Evolutionary conservation across 352 stramenopile species (phyloP), one percentile per base, ranked within the genome.

Genomic region (Pythium rhizo-oryzae): DNA sequence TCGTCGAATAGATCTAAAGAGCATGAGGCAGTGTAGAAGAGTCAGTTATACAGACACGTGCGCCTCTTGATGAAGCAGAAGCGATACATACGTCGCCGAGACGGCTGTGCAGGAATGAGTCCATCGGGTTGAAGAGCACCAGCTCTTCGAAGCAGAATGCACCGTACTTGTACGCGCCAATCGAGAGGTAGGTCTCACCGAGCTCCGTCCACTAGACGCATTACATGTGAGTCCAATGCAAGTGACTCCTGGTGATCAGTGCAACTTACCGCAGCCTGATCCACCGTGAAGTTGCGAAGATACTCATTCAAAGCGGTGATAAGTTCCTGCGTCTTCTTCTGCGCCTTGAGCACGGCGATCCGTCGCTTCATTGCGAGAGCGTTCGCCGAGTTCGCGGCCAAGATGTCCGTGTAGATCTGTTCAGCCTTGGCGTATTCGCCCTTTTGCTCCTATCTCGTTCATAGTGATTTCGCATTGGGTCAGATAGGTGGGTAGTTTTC

Each of bases 141-240:
- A 84, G 53, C 53, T 84, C 77, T 47, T 84, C 77, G 44, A 77
- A 84, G 75, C 77, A 82, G 62, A 82, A 84, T 9, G 71, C 73
- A 28, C 74, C 77, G 49, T 78, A 75, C 23, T 61, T 59, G 60
- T 76, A 82, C 12, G 75, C 69, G 8, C 69, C 72, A 13, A 73
- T 58, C 8, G 62, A 63, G 21, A 79, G 46, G 63, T 84, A 69
- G n/a, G 69, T 67, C 55, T 81, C 77, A 0, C 54, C 69, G 4
- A 84, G 64, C 47, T 81, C 77, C 15, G 58, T 72, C 77, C 77
- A 84, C 71, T 79, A 44, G 6, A 12, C n/a, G 5, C 41, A 47
- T 4, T 1, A 47, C 41, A 47, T n/a, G 41, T 47, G 41, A 47
- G 41, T 47, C 13, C 18, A 2, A 47, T n/a, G 5, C 15, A 30